phyloP scores from a whole-genome alignment of 2,329 filamentous ascomycete genomes.

The Rhynchosporium secalis region DNA sequence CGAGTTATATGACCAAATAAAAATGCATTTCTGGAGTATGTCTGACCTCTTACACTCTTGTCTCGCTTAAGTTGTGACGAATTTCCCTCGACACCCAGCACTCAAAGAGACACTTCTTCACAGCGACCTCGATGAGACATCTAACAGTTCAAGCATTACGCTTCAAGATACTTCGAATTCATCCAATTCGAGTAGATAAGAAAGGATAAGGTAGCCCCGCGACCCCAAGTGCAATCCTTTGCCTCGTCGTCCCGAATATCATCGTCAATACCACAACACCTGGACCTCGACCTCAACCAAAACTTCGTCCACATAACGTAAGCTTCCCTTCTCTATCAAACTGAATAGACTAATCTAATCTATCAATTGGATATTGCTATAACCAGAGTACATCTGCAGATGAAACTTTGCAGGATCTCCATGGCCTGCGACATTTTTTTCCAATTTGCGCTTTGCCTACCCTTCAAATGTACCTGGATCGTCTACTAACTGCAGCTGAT shows the following conservation, averaged over 20 bases:
- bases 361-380: too few relatives aligned
- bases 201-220: neutral
- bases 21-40: neutral
- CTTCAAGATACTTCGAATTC: neutral
- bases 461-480: too few relatives aligned
- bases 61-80: neutral
- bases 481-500: too few relatives aligned
- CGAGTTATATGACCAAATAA: too few relatives aligned
- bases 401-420: too few relatives aligned
- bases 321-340: too few relatives aligned
- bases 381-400: too few relatives aligned
- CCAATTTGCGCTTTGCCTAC: too few relatives aligned
- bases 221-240: neutral
- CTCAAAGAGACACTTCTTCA: neutral
- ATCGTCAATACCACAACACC: neutral
- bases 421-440: too few relatives aligned
- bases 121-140: neutral
- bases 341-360: too few relatives aligned
- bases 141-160: neutral
- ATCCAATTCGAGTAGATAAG: neutral
- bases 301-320: neutral
- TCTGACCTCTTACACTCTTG: neutral
- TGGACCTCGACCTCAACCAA: neutral
- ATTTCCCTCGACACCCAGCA: neutral
- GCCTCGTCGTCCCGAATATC: neutral